Evolutionary conservation across 2,329 filamentous ascomycete genomes (phyloP).

Genomic region (Cladosporium sp.): DNA sequence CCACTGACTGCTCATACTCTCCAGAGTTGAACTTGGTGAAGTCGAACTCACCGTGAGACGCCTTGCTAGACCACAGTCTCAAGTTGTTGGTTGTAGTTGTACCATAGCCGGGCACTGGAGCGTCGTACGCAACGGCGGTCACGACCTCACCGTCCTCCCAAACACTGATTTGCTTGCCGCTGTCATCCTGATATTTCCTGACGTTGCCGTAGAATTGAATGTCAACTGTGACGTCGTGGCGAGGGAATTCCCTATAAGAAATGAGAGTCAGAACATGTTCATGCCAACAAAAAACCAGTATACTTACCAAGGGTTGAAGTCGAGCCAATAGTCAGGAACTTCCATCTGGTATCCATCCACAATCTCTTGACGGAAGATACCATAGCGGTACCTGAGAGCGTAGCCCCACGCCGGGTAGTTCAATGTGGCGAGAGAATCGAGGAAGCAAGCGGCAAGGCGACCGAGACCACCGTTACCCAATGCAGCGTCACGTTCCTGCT

Average conservation of each 20-base stretch:
- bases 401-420: constrained; percentile 98
- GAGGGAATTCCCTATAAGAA: constrained; percentile 69
- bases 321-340: constrained; percentile 97
- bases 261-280: neutral
- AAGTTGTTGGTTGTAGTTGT: constrained; percentile 95
- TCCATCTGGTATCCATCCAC: constrained; percentile 97
- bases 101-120: constrained; percentile 80
- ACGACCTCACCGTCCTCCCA: constrained; percentile 97
- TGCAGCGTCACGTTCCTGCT: constrained; percentile 93
- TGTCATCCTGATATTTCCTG: constrained; percentile 69
- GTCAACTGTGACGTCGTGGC: constrained; percentile 93
- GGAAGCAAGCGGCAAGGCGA: constrained; percentile 91
- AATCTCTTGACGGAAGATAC: constrained; percentile 99
- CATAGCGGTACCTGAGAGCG: constrained; percentile 87
- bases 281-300: no score
- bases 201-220: constrained; percentile 95
- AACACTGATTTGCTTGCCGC: constrained; percentile 69
- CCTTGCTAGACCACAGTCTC: constrained; percentile 95
- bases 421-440: constrained; percentile 91
- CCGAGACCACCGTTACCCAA: constrained; percentile 95
- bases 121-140: constrained; percentile 89
- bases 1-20: constrained; percentile 96
- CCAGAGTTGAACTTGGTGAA: constrained; percentile 99
- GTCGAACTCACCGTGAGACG: constrained; percentile 94
- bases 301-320: constrained; percentile 86